A percentile compares a stretch with the other conserved stretches of the same genome.
Conservation (phyloP, 345 rosid species). For the Gossypium arboreum region DNA sequence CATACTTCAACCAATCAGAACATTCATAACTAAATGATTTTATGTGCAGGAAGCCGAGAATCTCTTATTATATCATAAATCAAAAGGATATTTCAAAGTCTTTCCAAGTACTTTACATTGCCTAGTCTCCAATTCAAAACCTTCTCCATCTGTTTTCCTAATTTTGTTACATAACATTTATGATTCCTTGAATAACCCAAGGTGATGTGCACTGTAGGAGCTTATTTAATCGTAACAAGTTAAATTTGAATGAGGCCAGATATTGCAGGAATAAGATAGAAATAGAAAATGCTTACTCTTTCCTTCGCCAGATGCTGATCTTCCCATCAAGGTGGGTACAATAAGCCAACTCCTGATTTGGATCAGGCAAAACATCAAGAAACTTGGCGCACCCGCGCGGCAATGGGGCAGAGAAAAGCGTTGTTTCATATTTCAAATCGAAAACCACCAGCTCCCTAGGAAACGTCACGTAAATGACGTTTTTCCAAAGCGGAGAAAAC, state of each 20-base stretch:
- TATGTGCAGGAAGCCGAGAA: neutral
- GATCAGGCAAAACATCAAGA: slow-evolving; percentile 87
- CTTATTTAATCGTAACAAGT: neutral
- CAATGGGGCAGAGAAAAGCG: slow-evolving; percentile 54
- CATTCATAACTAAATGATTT: neutral
- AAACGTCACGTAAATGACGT: slow-evolving; percentile 68
- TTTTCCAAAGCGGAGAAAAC: slow-evolving; percentile 80
- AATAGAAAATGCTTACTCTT: slow-evolving; percentile 52
- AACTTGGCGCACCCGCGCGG: slow-evolving; percentile 88
- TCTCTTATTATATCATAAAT: neutral
- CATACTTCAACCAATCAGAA: neutral
- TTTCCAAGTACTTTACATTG: neutral
- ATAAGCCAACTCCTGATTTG: slow-evolving; percentile 63
- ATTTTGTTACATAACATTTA: neutral
- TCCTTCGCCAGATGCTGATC: slow-evolving; percentile 88
- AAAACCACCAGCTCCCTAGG: slow-evolving; percentile 87
- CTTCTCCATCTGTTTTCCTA: neutral
- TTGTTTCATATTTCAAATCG: slow-evolving; percentile 76
- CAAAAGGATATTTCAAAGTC: neutral
- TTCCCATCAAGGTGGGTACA: slow-evolving; percentile 89
- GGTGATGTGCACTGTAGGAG: neutral
- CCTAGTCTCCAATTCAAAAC: neutral
- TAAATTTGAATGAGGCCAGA: neutral
- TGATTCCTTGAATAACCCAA: neutral
- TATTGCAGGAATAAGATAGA: neutral